Conservation (phyloP, 2,329 filamentous ascomycete genomes). For the Phialocephala sp. region DNA sequence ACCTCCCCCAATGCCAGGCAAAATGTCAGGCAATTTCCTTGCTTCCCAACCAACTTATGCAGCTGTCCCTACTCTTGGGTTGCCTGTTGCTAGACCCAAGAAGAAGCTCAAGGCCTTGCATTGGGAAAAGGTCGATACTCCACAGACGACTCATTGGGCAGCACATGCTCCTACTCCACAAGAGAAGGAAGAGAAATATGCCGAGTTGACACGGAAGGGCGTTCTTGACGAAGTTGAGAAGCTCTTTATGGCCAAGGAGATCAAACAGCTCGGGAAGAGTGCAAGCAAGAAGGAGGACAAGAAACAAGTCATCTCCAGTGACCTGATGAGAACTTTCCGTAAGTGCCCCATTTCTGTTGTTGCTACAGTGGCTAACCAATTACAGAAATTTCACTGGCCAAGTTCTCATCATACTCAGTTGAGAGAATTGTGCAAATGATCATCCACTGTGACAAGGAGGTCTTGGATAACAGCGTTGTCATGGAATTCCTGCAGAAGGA, state of each 20-base stretch:
- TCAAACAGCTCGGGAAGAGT: constrained; percentile 79
- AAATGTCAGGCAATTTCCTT: constrained; percentile 78
- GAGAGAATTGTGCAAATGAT: constrained; percentile 92
- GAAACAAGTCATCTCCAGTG: constrained; percentile 93
- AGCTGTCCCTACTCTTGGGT: constrained; percentile 63
- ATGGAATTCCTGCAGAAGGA: constrained; percentile 97
- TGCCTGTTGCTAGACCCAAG: constrained; percentile 88
- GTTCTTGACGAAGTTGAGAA: constrained; percentile 98
- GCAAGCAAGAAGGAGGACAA: constrained; percentile 81
- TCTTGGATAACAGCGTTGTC: constrained; percentile 86
- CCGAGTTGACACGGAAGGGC: constrained; percentile 90
- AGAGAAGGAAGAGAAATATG: constrained; percentile 93
- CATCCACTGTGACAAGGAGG: constrained; percentile 89
- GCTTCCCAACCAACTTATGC: constrained; percentile 62
- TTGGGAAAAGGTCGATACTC: constrained; percentile 97
- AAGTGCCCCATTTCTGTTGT: constrained; percentile 44
- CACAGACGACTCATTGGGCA: constrained; percentile 92
- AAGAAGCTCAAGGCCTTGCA: constrained; percentile 99
- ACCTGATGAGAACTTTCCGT: constrained; percentile 87
- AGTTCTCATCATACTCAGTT: constrained; percentile 83
- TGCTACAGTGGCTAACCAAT: constrained; percentile 24
- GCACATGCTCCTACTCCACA: constrained; percentile 83
- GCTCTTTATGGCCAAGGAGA: constrained; percentile 96
- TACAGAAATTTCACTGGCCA: constrained; percentile 83
- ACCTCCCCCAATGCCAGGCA: constrained; percentile 67